Base-by-base conservation (phyloP, 768 basidiomycete genomes). In the Scleroderma citrinum region DNA sequence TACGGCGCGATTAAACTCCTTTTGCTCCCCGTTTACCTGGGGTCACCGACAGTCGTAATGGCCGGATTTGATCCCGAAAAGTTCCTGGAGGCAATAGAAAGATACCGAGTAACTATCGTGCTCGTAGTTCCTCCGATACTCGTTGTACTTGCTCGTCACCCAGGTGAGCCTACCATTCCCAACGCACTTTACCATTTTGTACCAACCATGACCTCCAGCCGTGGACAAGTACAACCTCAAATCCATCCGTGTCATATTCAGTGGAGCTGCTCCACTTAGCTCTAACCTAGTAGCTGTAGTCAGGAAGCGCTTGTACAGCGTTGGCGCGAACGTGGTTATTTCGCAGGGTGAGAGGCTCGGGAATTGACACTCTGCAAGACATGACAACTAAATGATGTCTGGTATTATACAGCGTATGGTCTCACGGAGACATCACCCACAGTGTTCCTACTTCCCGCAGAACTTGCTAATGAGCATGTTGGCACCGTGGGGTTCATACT, bases 61-160 rank as follows among this genome's bases (percentile, higher is more conserved):
- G 65, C 77, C 2, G 78, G 78, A 30, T 94, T 93, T 61, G 85
- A 92, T 54, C 84, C 87, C 0, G 69, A 70, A 1, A 62, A 69
- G 45, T 89, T 88, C 58, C 85, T 87, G 53, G 69, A 73, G 11
- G 71, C 77, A 43, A 77, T 95, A 41, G 73, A 83, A 53, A 75
- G 71, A 44, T 87, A 87, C 70, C 77, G 70, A 44, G 75, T 82
- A 23, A 83, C 84, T 0, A 50, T 70, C 1, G 51, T 77, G 0
- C 66, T 85, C 0, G 69, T 90, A 42, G 90, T 90, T 1, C 92
- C 92, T 1, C 92, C 93, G 0, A 81, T 96, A n/a, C 68, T 92
- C 12, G 81, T 95, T 13, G 75, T 81, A 1, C 72, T 96, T 36
- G 69, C 82, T 2, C 78, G 84, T 51, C 83, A 87, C 55, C 78